A percentile compares a stretch with the other conserved stretches of the same genome.
phyloP scores from a whole-genome alignment of 2,329 filamentous ascomycete genomes.

The Chalara sp. region DNA sequence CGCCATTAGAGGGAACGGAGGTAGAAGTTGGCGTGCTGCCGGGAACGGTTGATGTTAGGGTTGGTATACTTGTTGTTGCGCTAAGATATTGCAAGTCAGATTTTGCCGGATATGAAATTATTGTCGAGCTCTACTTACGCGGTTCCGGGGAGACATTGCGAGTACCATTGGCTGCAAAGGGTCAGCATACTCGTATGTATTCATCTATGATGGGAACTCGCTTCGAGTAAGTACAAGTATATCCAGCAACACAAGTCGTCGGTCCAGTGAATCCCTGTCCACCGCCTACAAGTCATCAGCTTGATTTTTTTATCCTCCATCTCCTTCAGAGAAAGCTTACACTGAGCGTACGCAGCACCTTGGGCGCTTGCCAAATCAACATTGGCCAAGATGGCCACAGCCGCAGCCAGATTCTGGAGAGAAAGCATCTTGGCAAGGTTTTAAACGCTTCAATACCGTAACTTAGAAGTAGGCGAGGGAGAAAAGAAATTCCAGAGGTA shows the following conservation, averaged over 20 bases:
- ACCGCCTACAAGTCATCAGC: too few species aligned
- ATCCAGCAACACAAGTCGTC: too few species aligned
- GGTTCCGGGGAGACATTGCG: conserved; percentile 17
- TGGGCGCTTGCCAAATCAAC: conserved; percentile 13
- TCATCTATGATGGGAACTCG: background rate
- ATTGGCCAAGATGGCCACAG: conserved; percentile 12
- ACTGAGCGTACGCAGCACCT: conserved; percentile 4
- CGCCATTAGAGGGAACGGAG: background rate
- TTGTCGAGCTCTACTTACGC: background rate
- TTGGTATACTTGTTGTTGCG: conserved; percentile 3
- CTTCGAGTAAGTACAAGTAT: conserved; percentile 17
- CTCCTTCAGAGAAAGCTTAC: too few species aligned
- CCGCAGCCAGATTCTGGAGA: conserved; percentile 13
- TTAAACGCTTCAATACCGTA: background rate
- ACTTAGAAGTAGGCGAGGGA: background rate
- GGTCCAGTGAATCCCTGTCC: too few species aligned
- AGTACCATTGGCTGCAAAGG: conserved; percentile 10
- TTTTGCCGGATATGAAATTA: too few species aligned
- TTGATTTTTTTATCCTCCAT: too few species aligned
- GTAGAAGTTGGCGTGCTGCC: conserved; percentile 1
- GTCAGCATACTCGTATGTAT: too few species aligned
- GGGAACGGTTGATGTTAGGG: conserved; percentile 2
- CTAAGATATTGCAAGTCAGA: background rate
- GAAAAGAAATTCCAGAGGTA: background rate
- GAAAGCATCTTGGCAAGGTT: conserved; percentile 13